phyloP scores from a whole-genome alignment of 1,139 yeast species.

The Arxiozyma bovina region DNA sequence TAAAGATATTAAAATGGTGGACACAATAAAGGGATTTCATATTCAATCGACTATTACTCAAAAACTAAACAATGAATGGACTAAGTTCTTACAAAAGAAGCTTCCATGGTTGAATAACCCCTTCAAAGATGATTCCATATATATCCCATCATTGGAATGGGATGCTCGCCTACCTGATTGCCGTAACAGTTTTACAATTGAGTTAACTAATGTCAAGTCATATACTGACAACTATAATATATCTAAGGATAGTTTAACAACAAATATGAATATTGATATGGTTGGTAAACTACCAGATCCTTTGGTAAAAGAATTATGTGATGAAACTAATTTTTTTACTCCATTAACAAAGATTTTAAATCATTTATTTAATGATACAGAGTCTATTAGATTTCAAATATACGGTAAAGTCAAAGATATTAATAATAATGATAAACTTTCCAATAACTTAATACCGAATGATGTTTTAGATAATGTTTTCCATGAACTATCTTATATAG shows the following conservation, averaged over 20 bases:
- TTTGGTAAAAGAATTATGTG: constrained; percentile 23
- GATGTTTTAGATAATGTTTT: constrained; percentile 13
- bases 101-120: constrained; percentile 14
- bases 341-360: constrained; percentile 32
- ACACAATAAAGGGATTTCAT: constrained; percentile 24
- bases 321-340: constrained; percentile 25
- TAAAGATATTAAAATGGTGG: constrained; percentile 18
- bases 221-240: constrained; percentile 10
- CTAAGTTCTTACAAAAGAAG: constrained; percentile 12
- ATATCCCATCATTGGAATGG: constrained; percentile 31
- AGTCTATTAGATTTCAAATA: constrained; percentile 22
- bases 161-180: constrained; percentile 31
- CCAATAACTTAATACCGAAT: constrained; percentile 10
- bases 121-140: not conserved
- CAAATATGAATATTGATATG: constrained; percentile 12
- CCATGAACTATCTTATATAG: constrained; percentile 12
- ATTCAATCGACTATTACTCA: constrained; percentile 12
- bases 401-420: constrained; percentile 14
- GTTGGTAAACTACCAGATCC: constrained; percentile 22
- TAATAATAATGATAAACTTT: constrained; percentile 5
- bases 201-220: constrained; percentile 16
- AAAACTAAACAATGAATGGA: constrained; percentile 9
- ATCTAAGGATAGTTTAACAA: not conserved
- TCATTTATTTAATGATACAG: constrained; percentile 24
- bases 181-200: constrained; percentile 18